Percentiles rank a stretch among this genome's conserved stretches.
phyloP scores from a whole-genome alignment of 176 grass and related monocot species.

The Phoenix roebelenii region DNA sequence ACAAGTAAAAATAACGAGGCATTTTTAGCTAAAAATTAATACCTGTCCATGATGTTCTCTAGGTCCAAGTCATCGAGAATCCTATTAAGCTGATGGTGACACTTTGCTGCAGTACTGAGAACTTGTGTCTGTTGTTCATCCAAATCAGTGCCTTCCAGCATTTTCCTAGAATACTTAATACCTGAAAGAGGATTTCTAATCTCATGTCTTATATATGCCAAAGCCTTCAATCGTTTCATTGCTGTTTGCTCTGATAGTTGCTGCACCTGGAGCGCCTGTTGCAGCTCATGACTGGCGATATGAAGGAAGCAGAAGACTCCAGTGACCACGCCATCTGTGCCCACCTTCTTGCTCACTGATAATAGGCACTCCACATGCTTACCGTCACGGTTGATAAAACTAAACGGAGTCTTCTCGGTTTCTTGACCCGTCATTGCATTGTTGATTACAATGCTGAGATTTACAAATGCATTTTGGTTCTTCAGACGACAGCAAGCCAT shows the following conservation, averaged over 20 bases:
- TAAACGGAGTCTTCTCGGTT: slow-evolving; percentile 65
- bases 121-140: slow-evolving; percentile 63
- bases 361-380: slow-evolving; percentile 74
- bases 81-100: slow-evolving; percentile 67
- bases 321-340: slow-evolving; percentile 38
- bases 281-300: slow-evolving; percentile 72
- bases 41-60: slow-evolving; percentile 76
- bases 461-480: slow-evolving; percentile 64
- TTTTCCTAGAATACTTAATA: slow-evolving; percentile 60
- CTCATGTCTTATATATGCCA: slow-evolving; percentile 76
- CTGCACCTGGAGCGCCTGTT: slow-evolving; percentile 67
- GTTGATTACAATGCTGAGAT: slow-evolving; percentile 70
- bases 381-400: slow-evolving; percentile 46
- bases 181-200: slow-evolving; percentile 82
- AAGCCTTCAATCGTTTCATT: slow-evolving; percentile 64
- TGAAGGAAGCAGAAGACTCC: slow-evolving; percentile 94
- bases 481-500: slow-evolving; percentile 63
- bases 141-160: slow-evolving; percentile 51
- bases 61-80: slow-evolving; percentile 79
- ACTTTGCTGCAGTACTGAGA: slow-evolving; percentile 40
- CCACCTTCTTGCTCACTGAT: slow-evolving; percentile 64
- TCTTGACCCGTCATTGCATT: slow-evolving; percentile 70
- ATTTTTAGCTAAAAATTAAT: background rate
- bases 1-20: too few species aligned
- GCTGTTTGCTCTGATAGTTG: slow-evolving; percentile 51